Base-by-base conservation (phyloP, 2,329 filamentous ascomycete genomes). In the Penicillium crustosum region DNA sequence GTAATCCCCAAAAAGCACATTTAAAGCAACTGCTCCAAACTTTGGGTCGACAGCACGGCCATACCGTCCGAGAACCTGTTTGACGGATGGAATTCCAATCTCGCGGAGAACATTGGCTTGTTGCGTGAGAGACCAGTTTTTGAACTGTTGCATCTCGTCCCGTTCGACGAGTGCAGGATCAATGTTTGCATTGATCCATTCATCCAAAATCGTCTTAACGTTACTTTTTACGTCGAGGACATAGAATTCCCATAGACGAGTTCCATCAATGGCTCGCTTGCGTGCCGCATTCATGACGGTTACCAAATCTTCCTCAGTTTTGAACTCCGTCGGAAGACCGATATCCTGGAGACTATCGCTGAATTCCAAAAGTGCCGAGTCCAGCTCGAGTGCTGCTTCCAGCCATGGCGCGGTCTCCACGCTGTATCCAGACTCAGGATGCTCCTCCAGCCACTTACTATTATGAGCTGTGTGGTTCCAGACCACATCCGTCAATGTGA, bases 391-490 rank as follows among this genome's bases (percentile, higher is more conserved):
- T 4, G 86, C 85, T 43, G 84, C 76, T 65, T 83, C 79, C 39
- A 88, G 73, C 81, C 85, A 86, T 10, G 94, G 94, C 0, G 94
- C 93, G 0, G 93, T 97, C 41, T 87, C 87, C 63, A 96, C 81
- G 73, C 95, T 99, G 82, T 99, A 99, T 17, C 94, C 94, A 44
- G 92, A 89, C 67, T 99, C 94, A 0, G 95, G 94, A 70, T 99
- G 93, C 59, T 95, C 89, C 71, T 95, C 83, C 12, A 99, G 83
- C 94, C 94, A 99, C 68, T 89, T 85, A 76, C 90, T 95, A 77
- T 97, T 97, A 79, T 97, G 86, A 7, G 94, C 93, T 4, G 94
- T 99, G 78, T 99, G 94, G 71, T 99, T 99, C 81, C 94, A 92
- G 44, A 99, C 95, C 61, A 99, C 93, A 73, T 99, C 94, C 1